Evolutionary conservation across 768 basidiomycete species (phyloP).

Genomic region (Glaciozyma antarctica): DNA sequence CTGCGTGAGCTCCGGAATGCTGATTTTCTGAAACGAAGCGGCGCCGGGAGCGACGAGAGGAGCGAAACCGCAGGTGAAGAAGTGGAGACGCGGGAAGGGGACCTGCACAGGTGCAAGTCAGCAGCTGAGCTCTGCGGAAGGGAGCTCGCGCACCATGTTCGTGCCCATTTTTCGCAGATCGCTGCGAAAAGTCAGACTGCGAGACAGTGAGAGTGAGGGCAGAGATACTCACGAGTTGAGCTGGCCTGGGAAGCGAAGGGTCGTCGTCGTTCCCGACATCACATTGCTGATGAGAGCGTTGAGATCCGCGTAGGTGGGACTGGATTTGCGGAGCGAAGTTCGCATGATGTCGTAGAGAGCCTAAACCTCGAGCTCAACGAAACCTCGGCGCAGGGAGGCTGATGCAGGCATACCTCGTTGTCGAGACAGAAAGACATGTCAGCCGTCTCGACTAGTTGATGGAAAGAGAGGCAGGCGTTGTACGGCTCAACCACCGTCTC

Average conservation of each 20-base stretch:
- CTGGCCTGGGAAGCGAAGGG: constrained; percentile 81
- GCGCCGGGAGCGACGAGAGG: constrained; percentile 68
- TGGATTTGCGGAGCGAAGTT: constrained; percentile 36
- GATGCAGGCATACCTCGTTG: constrained; percentile 40
- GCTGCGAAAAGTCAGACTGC: constrained; percentile 32
- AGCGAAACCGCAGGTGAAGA: constrained; percentile 90
- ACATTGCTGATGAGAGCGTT: constrained; percentile 69
- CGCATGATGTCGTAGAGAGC: constrained; percentile 41
- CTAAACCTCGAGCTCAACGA: constrained; percentile 37
- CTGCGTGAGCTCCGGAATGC: constrained; percentile 60
- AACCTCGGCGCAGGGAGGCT: constrained; percentile 40
- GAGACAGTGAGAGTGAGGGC: background rate
- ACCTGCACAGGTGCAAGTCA: constrained; percentile 37
- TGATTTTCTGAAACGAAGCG: constrained; percentile 52
- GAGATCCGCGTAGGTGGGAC: constrained; percentile 39
- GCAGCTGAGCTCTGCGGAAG: background rate
- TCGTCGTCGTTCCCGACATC: constrained; percentile 90
- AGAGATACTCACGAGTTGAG: constrained; percentile 50
- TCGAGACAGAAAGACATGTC: constrained; percentile 69
- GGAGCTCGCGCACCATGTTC: constrained; percentile 52
- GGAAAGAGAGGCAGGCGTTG: constrained; percentile 95
- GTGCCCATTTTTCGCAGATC: constrained; percentile 82
- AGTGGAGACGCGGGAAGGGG: constrained; percentile 95
- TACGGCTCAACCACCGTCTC: constrained; percentile 99
- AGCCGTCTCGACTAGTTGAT: constrained; percentile 67